Base-by-base conservation (phyloP, 129 eudicot genomes). In the Centella asiatica region DNA sequence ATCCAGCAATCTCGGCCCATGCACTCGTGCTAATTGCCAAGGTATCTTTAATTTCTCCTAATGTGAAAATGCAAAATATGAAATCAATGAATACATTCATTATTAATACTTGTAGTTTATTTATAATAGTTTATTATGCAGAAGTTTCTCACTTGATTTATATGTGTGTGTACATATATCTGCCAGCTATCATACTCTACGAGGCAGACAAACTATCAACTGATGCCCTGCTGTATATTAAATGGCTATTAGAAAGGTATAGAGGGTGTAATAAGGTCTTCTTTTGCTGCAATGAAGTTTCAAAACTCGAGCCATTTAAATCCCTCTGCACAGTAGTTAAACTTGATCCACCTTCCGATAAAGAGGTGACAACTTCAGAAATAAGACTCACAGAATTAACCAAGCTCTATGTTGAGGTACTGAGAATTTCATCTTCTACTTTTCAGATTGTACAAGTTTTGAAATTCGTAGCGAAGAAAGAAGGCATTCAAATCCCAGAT, bases 171-270 rank as follows among this genome's bases (percentile, higher is more conserved):
- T 23, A 0, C 10, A 24, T 36, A 27, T 14, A 13, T 44, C n/a
- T 6, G 46, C 66, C 75, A 78, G 83, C 69, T 10, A 69, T 72
- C 17, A 73, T 73, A 23, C 78, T 72, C 32, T 45, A 63, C 18
- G 78, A 73, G 51, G 83, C 83, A 44, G 83, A 78, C 56, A 78
- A 72, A 67, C 69, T 78, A 56, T 69, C 83, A 0, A 64, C 60
- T 18, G 83, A 78, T 57, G 61, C 78, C 44, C 55, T 78, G 19
- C 17, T 54, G 33, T 72, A 69, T 24, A 72, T 78, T 65, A 78
- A 54, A 67, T 72, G 83, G 78, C 58, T 63, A 34, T 61, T 72
- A 29, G 76, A 69, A 56, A 73, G 74, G 48, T 73, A 72, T 51
- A 51, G 53, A 63, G 78, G 78, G 40, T 45, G 71, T 34, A 68